Percentiles rank a stretch among this genome's conserved stretches.
These are phyloP conservation scores for Saccharomyces hybrid DNA, from an alignment of 1,139 yeast genomes.

Conservation along the genomic window DNA sequence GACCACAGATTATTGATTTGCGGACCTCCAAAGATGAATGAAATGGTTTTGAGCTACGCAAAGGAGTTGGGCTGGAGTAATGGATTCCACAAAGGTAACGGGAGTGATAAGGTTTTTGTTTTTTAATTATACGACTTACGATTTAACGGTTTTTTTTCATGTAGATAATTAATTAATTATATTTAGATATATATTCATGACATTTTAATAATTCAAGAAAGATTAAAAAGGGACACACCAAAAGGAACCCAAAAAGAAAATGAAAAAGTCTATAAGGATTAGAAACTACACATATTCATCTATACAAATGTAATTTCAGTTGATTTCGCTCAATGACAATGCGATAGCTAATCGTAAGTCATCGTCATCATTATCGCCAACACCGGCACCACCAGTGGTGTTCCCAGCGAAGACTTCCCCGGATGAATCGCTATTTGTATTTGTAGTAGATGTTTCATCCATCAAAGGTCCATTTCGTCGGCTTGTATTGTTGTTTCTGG, in stretches of 20 bases:
- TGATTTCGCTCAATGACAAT: conserved; percentile 30
- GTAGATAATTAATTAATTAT: background rate
- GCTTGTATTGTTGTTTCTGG: background rate
- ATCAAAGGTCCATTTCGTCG: conserved; percentile 4
- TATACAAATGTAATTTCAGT: conserved; percentile 1
- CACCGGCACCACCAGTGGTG: background rate
- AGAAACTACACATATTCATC: background rate
- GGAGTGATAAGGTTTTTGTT: conserved; percentile 60
- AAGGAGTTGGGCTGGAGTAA: conserved; percentile 57
- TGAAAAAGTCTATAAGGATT: conserved; percentile 32
- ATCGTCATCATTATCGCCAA: conserved; percentile 18
- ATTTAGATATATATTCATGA: background rate
- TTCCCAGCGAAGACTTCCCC: background rate
- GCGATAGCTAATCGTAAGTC: conserved; percentile 30
- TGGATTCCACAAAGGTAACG: conserved; percentile 43
- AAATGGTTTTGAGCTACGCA: conserved; percentile 42
- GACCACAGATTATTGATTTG: conserved; percentile 58
- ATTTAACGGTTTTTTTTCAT: background rate
- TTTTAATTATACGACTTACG: conserved; percentile 35
- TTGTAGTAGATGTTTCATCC: background rate
- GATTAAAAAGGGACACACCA: background rate
- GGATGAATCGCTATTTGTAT: background rate
- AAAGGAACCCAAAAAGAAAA: background rate
- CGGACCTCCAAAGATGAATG: conserved; percentile 72
- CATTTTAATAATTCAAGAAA: background rate